A percentile compares a stretch with the other conserved stretches of the same genome.
Evolutionary conservation across 148 eudicot genomes (phyloP).

Genomic region (Camellia granthamiana): DNA sequence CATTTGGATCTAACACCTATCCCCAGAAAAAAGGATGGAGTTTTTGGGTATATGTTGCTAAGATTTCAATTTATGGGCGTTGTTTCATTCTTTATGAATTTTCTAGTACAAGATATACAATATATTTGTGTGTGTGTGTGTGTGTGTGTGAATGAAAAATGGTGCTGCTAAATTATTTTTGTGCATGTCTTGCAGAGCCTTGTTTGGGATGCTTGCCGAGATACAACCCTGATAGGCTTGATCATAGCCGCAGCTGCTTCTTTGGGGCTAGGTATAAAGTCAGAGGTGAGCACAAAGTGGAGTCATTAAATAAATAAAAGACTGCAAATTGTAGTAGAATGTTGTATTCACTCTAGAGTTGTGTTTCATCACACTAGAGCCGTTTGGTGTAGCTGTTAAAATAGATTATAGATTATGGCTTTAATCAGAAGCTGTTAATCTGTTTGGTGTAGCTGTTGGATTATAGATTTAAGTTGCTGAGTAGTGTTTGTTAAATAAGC

Average conservation of each 20-base stretch:
- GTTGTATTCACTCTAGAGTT: not conserved
- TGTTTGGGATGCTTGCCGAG: conserved; percentile 91
- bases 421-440: no score
- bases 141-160: not conserved
- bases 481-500: no score
- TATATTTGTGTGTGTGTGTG: no score
- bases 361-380: no score
- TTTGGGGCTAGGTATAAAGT: conserved; percentile 83
- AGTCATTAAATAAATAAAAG: not conserved
- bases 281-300: conserved; percentile 63
- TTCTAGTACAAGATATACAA: not conserved
- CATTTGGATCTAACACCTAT: conserved; percentile 89
- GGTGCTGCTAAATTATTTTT: not conserved
- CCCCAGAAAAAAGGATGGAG: conserved; percentile 78
- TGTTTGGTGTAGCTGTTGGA: no score
- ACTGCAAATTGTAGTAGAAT: not conserved
- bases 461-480: no score
- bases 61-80: not conserved
- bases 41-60: conserved; percentile 54
- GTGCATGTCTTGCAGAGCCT: conserved; percentile 45
- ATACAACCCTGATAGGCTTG: conserved; percentile 80
- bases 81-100: conserved; percentile 2
- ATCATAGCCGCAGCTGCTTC: conserved; percentile 97
- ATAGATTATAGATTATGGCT: no score
- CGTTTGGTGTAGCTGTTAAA: no score